These are phyloP conservation scores for Lachancea cidri DNA, from an alignment of 805 yeast species.

Conservation along the genomic window DNA sequence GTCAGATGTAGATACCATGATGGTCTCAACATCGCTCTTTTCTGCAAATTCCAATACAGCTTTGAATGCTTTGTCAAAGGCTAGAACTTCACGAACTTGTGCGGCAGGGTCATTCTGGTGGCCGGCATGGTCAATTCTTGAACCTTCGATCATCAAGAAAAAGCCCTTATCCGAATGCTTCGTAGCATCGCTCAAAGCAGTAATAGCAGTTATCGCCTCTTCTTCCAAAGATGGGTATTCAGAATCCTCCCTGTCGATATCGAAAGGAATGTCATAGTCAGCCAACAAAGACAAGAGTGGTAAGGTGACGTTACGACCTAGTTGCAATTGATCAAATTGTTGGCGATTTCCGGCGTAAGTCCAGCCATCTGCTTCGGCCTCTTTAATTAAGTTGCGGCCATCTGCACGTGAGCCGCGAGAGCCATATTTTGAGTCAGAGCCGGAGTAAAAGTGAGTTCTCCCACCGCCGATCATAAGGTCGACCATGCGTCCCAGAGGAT, in stretches of 20 bases:
- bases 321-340: slow-evolving; percentile 50
- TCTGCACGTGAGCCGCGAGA: slow-evolving; percentile 62
- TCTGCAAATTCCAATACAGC: slow-evolving; percentile 71
- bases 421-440: slow-evolving; percentile 29
- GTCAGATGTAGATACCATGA: slow-evolving; percentile 78
- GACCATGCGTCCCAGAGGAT: slow-evolving; percentile 72
- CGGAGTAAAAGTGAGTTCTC: slow-evolving; percentile 71
- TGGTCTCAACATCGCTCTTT: slow-evolving; percentile 65
- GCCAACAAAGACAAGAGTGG: slow-evolving; percentile 79
- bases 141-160: slow-evolving; percentile 83
- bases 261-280: slow-evolving; percentile 76
- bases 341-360: slow-evolving; percentile 58
- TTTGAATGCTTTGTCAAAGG: slow-evolving; percentile 75
- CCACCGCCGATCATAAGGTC: slow-evolving; percentile 93
- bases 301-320: slow-evolving; percentile 59
- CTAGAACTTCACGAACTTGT: slow-evolving; percentile 85
- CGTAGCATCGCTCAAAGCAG: slow-evolving; percentile 61
- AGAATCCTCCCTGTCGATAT: slow-evolving; percentile 60
- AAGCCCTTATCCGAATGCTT: slow-evolving; percentile 75
- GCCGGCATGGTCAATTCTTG: slow-evolving; percentile 93
- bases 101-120: slow-evolving; percentile 93
- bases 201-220: slow-evolving; percentile 68
- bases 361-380: slow-evolving; percentile 51
- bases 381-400: slow-evolving; percentile 58
- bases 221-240: slow-evolving; percentile 76